These are phyloP conservation scores for Emmonsia crescens DNA, from an alignment of 2,329 filamentous ascomycete species.

Conservation along the genomic window DNA sequence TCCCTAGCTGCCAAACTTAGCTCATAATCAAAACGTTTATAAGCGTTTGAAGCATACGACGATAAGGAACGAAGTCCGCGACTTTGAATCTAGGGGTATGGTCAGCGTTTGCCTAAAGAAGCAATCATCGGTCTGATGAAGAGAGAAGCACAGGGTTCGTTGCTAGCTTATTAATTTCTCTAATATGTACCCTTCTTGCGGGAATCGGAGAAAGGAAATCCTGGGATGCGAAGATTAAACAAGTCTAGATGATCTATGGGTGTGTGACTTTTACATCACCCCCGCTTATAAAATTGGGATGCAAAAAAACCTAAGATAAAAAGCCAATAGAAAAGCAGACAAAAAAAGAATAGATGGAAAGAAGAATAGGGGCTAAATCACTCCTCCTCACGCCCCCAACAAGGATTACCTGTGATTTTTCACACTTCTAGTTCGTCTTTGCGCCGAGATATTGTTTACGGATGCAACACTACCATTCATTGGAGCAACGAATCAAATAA, in stretches of 20 bases:
- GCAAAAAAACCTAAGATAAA: background rate
- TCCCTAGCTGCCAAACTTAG: background rate
- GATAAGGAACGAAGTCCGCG: background rate
- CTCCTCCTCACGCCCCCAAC: background rate
- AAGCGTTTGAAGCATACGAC: background rate
- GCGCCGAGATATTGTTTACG: background rate
- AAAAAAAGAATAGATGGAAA: background rate
- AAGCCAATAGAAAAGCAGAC: background rate
- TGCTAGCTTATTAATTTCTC: background rate
- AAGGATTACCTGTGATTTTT: background rate
- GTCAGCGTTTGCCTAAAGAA: background rate
- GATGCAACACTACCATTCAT: background rate
- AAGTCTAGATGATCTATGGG: background rate
- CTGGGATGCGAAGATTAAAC: background rate
- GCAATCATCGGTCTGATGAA: background rate
- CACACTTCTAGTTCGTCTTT: background rate
- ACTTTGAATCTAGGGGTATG: background rate
- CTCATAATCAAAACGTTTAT: background rate
- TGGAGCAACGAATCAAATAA: background rate
- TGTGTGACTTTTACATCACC: background rate
- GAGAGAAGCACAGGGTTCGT: background rate
- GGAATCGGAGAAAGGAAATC: background rate
- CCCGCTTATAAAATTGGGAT: background rate
- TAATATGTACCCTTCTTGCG: background rate
- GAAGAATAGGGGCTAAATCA: background rate